Base-by-base conservation (phyloP, 441 rosid species). In the Adansonia grandidieri region DNA sequence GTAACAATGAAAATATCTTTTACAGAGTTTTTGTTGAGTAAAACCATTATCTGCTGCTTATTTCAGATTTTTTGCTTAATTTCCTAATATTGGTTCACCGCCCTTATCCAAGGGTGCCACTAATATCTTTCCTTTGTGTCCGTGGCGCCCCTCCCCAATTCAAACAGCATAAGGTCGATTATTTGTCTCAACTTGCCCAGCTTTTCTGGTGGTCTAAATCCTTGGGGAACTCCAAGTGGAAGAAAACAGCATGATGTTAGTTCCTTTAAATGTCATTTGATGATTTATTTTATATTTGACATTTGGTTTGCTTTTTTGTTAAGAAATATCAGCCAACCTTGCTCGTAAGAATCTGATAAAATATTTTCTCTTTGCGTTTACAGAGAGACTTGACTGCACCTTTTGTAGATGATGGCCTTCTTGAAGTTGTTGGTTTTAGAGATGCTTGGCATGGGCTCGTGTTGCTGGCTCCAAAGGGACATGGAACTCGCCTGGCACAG, bases 391-490 rank as follows among this genome's bases (percentile, higher is more conserved):
- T 94, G 86, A 94, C 98, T 79, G 90, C 98, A 20, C 97, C 97
- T 57, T 91, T 58, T 19, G 97, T 94, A 42, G 98, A 96, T 83
- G 99, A 94, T 87, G 97, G 97, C 79, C 91, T 81, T 62, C 80
- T 96, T 14, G 99, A 96, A 88, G 81, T 96, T 60, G 98, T 96
- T 74, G 99, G 99, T 71, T 96, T 96, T 82, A 91, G 96, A 88
- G 90, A 96, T 89, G 98, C 98, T 79, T 94, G 98, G 99, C 98
- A 96, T 76, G 99, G 98, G 78, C 96, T 94, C 78, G 88, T 91
- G 65, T 86, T 91, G 82, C 89, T 91, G 40, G 89, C 95, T 74
- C 98, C 96, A 9, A 91, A 96, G 42, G 98, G 99, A 65, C 98
- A 96, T 74, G 99, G 96, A 11, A 93, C 97, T 78, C 97, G 96